Percentiles rank a stretch among this genome's conserved stretches.
Evolutionary conservation across 2,329 filamentous ascomycete genomes (phyloP).

Genomic region (Shiraia bambusicola): DNA sequence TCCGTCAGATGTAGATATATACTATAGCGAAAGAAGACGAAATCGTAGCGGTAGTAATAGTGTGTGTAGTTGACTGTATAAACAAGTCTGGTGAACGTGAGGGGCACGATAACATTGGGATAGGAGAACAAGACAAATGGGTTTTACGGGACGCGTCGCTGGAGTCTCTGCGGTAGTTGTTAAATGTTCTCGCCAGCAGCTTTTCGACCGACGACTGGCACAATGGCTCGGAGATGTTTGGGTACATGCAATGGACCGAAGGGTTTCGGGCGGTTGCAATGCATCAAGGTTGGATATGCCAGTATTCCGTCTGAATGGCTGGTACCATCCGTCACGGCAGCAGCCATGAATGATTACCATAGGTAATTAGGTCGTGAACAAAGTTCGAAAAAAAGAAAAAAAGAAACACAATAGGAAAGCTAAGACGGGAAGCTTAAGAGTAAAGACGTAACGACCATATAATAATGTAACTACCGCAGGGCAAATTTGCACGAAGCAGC

Average conservation of each 20-base stretch:
- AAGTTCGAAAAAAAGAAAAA: too few species aligned
- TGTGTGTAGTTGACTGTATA: conserved; percentile 37
- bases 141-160: conserved; percentile 27
- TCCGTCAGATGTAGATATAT: conserved; percentile 29
- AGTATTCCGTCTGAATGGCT: conserved; percentile 41
- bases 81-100: conserved; percentile 39
- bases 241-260: conserved; percentile 42
- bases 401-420: background rate
- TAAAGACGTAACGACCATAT: too few species aligned
- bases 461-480: conserved; percentile 20
- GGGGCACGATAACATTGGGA: conserved; percentile 47
- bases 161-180: conserved; percentile 14
- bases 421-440: too few species aligned
- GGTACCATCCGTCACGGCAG: conserved; percentile 9
- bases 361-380: too few species aligned
- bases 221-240: conserved; percentile 20
- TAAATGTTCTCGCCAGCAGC: conserved; percentile 4
- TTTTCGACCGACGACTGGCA: conserved; percentile 28
- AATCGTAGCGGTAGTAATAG: conserved; percentile 35
- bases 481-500: conserved; percentile 1
- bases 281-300: conserved; percentile 59
- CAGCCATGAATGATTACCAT: conserved; percentile 4
- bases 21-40: conserved; percentile 26
- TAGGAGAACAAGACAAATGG: conserved; percentile 31
- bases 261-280: conserved; percentile 45